These are phyloP conservation scores for Mitragyna speciosa DNA, from an alignment of 257 asterid genomes.

Conservation along the genomic window DNA sequence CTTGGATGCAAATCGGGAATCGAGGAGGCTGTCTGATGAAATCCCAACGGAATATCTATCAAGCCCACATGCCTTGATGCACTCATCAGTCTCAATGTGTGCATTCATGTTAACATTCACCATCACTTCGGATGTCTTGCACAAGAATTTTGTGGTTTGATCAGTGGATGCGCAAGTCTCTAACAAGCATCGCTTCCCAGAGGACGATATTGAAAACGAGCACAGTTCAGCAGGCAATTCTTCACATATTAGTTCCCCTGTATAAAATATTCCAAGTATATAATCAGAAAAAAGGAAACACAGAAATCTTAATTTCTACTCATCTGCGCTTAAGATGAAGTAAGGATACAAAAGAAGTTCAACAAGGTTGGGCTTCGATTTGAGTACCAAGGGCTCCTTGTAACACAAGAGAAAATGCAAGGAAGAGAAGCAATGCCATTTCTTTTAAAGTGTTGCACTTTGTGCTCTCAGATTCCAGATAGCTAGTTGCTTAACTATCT, in stretches of 20 bases:
- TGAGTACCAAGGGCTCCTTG: slow-evolving; percentile 35
- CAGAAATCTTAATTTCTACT: too few relatives aligned
- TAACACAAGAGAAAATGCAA: slow-evolving; percentile 29
- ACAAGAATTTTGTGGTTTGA: slow-evolving; percentile 18
- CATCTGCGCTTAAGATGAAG: not conserved
- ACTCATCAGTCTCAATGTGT: slow-evolving; percentile 34
- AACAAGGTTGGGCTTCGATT: not conserved
- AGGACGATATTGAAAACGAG: slow-evolving; percentile 31
- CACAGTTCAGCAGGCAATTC: slow-evolving; percentile 32
- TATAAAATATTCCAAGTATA: not conserved
- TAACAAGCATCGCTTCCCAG: slow-evolving; percentile 35
- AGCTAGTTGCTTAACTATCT: not conserved
- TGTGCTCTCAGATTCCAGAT: not conserved
- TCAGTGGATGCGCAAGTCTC: slow-evolving; percentile 31
- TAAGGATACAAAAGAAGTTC: not conserved
- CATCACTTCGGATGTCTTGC: slow-evolving; percentile 33
- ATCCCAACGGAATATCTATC: slow-evolving; percentile 35
- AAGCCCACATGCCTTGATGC: slow-evolving; percentile 34
- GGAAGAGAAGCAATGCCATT: slow-evolving; percentile 29
- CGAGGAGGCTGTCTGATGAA: slow-evolving; percentile 34
- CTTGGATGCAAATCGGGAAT: slow-evolving; percentile 16
- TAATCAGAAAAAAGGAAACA: not conserved
- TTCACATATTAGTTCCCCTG: slow-evolving; percentile 38
- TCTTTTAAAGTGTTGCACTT: not conserved
- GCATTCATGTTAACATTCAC: slow-evolving; percentile 14